Evolutionary conservation across 2,329 filamentous ascomycete species (phyloP).

Genomic region (Penicillium janthinellum): DNA sequence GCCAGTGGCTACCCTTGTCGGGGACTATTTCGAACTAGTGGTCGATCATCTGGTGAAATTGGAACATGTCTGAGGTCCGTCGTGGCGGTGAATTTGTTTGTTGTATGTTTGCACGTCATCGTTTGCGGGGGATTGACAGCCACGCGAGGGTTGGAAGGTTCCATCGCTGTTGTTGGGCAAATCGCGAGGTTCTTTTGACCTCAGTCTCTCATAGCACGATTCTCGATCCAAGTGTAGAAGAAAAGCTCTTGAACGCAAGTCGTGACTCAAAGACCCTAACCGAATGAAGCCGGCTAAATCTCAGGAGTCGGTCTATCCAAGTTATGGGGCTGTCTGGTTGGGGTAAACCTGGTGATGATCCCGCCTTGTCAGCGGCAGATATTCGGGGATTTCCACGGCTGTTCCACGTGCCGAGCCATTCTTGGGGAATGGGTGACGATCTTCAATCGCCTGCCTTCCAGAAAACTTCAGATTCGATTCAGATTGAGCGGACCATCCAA

Average conservation of each 20-base stretch:
- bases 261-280: background rate
- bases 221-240: no score
- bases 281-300: background rate
- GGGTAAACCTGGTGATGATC: background rate
- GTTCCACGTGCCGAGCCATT: background rate
- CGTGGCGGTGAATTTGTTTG: no score
- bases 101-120: no score
- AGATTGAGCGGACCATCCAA: no score
- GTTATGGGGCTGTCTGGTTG: background rate
- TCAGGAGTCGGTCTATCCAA: background rate
- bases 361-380: background rate
- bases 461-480: no score
- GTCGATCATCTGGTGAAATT: constrained; percentile 10
- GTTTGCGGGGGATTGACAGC: no score
- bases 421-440: background rate
- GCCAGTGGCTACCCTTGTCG: background rate
- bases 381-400: background rate
- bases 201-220: no score
- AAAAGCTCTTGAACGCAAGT: no score
- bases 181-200: background rate
- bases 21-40: constrained; percentile 2
- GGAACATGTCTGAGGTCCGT: constrained; percentile 20
- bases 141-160: no score
- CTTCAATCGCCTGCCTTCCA: no score
- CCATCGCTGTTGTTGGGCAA: background rate